A percentile compares a stretch with the other conserved stretches of the same genome.
These are phyloP conservation scores for Pythium dissotocum DNA, from an alignment of 352 stramenopile genomes.

Conservation along the genomic window DNA sequence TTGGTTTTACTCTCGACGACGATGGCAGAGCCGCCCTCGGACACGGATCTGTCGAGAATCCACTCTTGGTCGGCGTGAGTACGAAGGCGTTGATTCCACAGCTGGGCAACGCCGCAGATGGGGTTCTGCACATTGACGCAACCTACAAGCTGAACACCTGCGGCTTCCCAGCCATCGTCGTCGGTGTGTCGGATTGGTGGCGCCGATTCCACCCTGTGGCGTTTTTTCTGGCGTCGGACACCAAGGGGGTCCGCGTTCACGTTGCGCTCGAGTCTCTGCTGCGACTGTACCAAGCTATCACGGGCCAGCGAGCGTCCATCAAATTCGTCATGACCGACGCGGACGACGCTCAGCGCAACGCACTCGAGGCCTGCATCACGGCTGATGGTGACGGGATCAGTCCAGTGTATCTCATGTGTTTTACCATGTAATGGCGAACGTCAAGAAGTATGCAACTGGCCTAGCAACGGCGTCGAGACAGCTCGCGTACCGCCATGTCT, in stretches of 20 bases:
- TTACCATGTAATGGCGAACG: constrained; percentile 29
- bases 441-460: not conserved
- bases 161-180: constrained; percentile 24
- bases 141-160: constrained; percentile 29
- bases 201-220: constrained; percentile 27
- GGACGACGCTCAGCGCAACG: constrained; percentile 25
- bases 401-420: constrained; percentile 25
- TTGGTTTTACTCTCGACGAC: not conserved
- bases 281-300: not conserved
- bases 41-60: not conserved
- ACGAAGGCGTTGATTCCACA: not conserved
- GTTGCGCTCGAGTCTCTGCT: not conserved
- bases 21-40: not conserved
- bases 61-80: not conserved
- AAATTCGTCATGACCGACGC: constrained; percentile 28
- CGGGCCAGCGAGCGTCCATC: not conserved
- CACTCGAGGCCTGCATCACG: constrained; percentile 3
- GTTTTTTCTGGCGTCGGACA: constrained; percentile 24
- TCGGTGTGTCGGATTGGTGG: constrained; percentile 26
- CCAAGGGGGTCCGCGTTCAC: constrained; percentile 15
- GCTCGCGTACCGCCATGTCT: constrained; percentile 9
- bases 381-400: too few relatives aligned
- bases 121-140: constrained; percentile 25
- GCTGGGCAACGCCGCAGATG: not conserved
- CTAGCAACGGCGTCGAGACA: not conserved